Conservation (phyloP, 2,329 filamentous ascomycete genomes). For the Epichloe festucae region DNA sequence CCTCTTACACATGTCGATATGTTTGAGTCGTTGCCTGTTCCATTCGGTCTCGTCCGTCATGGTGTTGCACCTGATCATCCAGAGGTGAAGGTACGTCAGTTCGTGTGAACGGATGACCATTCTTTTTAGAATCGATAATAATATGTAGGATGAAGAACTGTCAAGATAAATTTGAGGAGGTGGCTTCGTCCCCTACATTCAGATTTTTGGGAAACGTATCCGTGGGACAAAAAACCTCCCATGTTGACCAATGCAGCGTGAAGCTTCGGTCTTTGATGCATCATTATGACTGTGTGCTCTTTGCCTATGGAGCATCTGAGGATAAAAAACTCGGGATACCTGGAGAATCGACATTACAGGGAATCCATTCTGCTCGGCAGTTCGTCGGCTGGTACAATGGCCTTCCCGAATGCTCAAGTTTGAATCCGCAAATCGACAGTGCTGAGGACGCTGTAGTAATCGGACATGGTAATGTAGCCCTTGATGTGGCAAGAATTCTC, state of each 20-base stretch:
- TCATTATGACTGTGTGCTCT: conserved; percentile 85
- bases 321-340: conserved; percentile 67
- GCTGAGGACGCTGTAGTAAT: conserved; percentile 79
- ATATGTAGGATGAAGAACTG: conserved; percentile 53
- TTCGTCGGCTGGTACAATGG: conserved; percentile 99
- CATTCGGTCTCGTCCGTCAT: conserved; percentile 83
- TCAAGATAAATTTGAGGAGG: conserved; percentile 82
- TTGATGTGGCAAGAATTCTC: conserved; percentile 84
- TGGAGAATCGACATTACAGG: conserved; percentile 59
- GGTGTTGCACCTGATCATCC: conserved; percentile 98
- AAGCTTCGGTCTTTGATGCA: conserved; percentile 56
- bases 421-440: conserved; percentile 59
- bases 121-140: background rate
- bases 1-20: conserved; percentile 70
- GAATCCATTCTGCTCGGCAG: conserved; percentile 76
- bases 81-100: conserved; percentile 70
- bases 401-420: conserved; percentile 62
- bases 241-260: conserved; percentile 35
- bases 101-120: background rate
- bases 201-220: conserved; percentile 84
- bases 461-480: conserved; percentile 89
- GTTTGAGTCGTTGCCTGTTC: conserved; percentile 89
- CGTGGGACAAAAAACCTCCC: conserved; percentile 43
- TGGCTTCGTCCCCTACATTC: conserved; percentile 71
- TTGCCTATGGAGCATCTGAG: conserved; percentile 82